phyloP scores from a whole-genome alignment of 2,329 filamentous ascomycete species.

The Calycina herbarum region DNA sequence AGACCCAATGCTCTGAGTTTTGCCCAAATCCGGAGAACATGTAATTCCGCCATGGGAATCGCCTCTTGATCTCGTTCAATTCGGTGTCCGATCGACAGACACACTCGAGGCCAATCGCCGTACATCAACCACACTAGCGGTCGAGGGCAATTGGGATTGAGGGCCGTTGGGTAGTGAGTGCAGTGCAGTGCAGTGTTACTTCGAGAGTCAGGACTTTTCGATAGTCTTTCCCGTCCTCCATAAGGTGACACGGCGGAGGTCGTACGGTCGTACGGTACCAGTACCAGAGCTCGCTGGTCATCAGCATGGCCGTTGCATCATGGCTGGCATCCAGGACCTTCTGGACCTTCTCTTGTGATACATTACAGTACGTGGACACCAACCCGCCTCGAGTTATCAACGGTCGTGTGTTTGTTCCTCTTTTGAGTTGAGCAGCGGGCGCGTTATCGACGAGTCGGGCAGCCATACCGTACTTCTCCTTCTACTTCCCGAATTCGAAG shows the following conservation, averaged over 20 bases:
- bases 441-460: not conserved
- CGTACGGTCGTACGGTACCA: not conserved
- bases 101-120: not conserved
- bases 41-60: not conserved
- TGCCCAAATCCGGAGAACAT: not conserved
- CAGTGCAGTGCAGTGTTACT: not conserved
- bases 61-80: not conserved
- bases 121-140: not conserved
- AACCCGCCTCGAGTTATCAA: too few species aligned
- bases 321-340: not conserved
- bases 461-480: not conserved
- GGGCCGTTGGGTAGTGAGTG: not conserved
- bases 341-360: too few species aligned
- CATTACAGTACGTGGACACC: too few species aligned
- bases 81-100: not conserved
- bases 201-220: not conserved
- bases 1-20: not conserved
- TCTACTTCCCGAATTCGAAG: not conserved
- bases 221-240: not conserved
- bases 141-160: not conserved
- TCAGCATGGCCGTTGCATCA: not conserved
- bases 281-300: not conserved
- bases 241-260: not conserved
- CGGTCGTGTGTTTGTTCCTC: too few species aligned
- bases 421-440: not conserved